Evolutionary conservation across 257 asterid genomes (phyloP).

Genomic region (Solanum megistacrolobum): DNA sequence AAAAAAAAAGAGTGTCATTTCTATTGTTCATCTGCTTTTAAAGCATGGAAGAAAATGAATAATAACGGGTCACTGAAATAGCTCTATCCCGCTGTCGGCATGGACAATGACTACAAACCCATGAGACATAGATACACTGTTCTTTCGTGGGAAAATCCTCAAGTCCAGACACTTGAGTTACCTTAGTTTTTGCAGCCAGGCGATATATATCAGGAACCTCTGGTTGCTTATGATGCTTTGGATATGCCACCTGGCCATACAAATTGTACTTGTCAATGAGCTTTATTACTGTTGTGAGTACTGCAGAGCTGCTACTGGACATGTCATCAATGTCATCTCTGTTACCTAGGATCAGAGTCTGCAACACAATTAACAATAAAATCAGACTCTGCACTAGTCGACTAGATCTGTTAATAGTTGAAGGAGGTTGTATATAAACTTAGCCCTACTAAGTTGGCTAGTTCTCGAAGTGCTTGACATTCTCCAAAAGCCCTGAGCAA

Average conservation of each 20-base stretch:
- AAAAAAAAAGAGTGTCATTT: neutral
- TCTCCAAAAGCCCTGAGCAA: constrained; percentile 67
- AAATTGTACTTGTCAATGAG: constrained; percentile 51
- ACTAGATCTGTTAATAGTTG: neutral
- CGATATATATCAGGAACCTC: constrained; percentile 62
- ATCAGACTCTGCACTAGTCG: neutral
- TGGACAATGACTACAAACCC: neutral
- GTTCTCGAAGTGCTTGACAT: constrained; percentile 57
- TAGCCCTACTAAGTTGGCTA: constrained; percentile 50
- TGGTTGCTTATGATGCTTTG: constrained; percentile 57
- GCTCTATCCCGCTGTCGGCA: neutral
- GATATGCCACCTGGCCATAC: constrained; percentile 59
- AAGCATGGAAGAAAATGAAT: neutral
- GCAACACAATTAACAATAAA: constrained; percentile 6
- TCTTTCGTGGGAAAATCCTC: neutral
- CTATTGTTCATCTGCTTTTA: neutral
- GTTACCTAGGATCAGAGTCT: constrained; percentile 66
- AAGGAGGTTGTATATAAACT: neutral
- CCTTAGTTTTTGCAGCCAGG: constrained; percentile 64
- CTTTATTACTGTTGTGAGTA: constrained; percentile 47
- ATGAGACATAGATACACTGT: neutral
- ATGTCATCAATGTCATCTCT: constrained; percentile 54
- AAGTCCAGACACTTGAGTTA: constrained; percentile 2
- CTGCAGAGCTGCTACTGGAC: constrained; percentile 52
- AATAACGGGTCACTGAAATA: neutral